Conservation (phyloP, 2,329 filamentous ascomycete genomes). For the Sporothrix schenckii region DNA sequence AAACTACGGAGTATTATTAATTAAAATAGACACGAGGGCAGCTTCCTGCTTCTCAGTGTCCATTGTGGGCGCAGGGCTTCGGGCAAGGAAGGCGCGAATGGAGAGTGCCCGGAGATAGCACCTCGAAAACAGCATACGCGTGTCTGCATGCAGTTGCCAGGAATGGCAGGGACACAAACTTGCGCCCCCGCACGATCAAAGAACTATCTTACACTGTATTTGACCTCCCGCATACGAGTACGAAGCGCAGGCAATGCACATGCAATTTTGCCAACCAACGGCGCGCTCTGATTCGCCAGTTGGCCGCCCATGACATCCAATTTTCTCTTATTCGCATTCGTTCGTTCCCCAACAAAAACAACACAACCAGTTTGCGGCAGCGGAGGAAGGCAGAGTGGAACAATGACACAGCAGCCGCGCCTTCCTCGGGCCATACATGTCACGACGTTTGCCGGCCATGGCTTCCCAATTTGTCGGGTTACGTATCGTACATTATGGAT, state of each 20-base stretch:
- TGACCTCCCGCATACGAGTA: constrained; percentile 25
- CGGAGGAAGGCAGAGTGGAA: not conserved
- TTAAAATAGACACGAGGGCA: no score
- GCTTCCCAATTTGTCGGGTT: not conserved
- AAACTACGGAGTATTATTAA: no score
- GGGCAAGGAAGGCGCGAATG: not conserved
- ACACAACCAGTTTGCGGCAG: not conserved
- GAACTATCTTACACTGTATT: no score
- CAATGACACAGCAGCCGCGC: constrained; percentile 16
- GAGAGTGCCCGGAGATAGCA: constrained; percentile 1
- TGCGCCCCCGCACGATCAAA: no score
- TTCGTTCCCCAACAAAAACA: constrained; percentile 27
- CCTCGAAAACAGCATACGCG: not conserved
- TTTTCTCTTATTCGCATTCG: constrained; percentile 33
- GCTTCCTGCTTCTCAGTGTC: not conserved
- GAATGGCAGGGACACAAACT: not conserved
- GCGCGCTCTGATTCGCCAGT: constrained; percentile 8
- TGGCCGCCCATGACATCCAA: not conserved
- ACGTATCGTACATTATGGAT: no score
- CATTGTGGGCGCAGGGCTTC: not conserved
- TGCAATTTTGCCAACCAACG: not conserved
- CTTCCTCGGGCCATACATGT: constrained; percentile 9
- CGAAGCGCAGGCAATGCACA: constrained; percentile 9
- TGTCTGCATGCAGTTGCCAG: not conserved
- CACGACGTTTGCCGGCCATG: not conserved